Evolutionary conservation across 2,329 filamentous ascomycete species (phyloP).

Genomic region (Botrytis elliptica): DNA sequence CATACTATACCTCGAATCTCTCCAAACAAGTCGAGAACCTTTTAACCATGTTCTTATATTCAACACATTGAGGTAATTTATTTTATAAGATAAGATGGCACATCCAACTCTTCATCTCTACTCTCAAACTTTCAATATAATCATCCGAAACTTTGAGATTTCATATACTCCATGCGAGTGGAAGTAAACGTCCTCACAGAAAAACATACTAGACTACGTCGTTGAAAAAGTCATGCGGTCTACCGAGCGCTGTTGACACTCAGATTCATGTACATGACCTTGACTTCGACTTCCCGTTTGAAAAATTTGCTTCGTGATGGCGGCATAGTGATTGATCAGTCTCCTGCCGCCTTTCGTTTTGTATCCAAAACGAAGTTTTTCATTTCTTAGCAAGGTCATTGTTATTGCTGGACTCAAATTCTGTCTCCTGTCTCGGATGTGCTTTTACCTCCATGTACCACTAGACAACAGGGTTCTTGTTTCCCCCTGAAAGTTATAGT

Average conservation of each 20-base stretch:
- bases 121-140: not conserved
- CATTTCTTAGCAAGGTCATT: not conserved
- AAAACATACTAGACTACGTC: not conserved
- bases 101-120: not conserved
- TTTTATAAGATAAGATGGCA: not conserved
- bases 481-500: fast-evolving
- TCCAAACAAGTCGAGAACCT: not conserved
- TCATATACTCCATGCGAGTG: not conserved
- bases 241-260: not conserved
- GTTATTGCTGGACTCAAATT: not conserved
- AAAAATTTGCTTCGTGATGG: not conserved
- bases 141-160: not conserved
- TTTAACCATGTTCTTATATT: not conserved
- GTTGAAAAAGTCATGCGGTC: not conserved
- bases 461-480: not conserved
- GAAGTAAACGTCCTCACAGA: not conserved
- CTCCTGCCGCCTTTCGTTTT: fast-evolving
- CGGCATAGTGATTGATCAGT: not conserved
- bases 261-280: not conserved
- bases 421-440: not conserved
- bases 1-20: no score
- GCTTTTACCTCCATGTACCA: not conserved
- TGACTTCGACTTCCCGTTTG: not conserved
- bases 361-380: not conserved
- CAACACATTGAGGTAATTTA: not conserved